These are phyloP conservation scores for Bryoerythrophyllum caledonicum DNA, from an alignment of 225 moss, liverwort and hornwort species.

Conservation along the genomic window DNA sequence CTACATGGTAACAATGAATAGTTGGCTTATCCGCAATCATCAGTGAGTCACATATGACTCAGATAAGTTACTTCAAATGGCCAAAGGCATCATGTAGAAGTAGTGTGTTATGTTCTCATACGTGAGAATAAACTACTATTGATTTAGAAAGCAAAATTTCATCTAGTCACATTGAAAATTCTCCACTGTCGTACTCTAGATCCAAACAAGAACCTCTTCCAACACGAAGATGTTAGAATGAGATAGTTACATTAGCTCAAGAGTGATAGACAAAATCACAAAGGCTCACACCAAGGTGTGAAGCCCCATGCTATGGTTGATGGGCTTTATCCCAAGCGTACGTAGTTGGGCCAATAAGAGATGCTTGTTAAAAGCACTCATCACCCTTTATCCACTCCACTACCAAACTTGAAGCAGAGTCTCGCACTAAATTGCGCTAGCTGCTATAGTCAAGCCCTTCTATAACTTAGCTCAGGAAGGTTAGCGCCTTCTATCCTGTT, in stretches of 20 bases:
- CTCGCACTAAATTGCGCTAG: background rate
- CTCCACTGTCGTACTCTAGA: background rate
- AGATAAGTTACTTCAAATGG: background rate
- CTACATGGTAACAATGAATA: no score
- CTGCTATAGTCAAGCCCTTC: background rate
- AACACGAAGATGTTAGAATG: background rate
- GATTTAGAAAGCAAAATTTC: background rate
- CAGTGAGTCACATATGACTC: no score
- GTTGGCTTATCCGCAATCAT: no score
- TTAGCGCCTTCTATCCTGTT: constrained; percentile 20
- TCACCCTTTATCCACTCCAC: constrained; percentile 20
- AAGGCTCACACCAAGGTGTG: constrained; percentile 23
- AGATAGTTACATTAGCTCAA: constrained; percentile 37
- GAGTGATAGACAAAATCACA: constrained; percentile 75
- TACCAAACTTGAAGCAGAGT: background rate
- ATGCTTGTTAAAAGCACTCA: constrained; percentile 33
- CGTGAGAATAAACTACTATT: no score
- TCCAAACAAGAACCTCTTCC: background rate
- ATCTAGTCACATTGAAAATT: background rate
- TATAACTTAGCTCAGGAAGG: constrained; percentile 46
- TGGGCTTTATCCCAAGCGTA: constrained; percentile 27
- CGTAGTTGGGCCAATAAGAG: background rate
- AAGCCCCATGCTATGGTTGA: constrained; percentile 20
- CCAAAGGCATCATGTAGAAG: background rate
- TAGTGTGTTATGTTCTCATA: background rate